Base-by-base conservation (phyloP, 208 protist species). In the Herpetomonas muscarum region DNA sequence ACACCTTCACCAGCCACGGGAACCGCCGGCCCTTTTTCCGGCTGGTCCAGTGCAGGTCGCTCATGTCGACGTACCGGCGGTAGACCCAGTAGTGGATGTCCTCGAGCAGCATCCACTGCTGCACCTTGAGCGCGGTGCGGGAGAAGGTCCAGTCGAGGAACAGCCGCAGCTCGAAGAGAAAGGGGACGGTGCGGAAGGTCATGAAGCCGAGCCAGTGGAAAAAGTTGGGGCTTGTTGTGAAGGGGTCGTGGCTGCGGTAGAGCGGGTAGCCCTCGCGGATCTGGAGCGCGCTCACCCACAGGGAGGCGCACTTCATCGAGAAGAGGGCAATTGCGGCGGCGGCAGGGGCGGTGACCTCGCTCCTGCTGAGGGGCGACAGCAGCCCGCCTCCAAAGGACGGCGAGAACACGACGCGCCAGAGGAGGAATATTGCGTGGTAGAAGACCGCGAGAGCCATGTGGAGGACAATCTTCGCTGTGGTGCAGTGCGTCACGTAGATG, bases 31-130 rank as follows among this genome's bases (percentile, higher is more conserved):
- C 74, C 41, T 69, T 67, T 28, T 55, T 44, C 7, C 49, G 67
- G 25, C 67, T 82, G 12, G 78, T 81, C 62, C 64, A 68, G 21
- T 67, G 52, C 37, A 81, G 51, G 50, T 90, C 79, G 42, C 60
- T 66, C 55, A 90, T 83, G 52, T 87, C 79, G 1, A 90, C 74
- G 46, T 70, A 83, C n/a, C 83, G 76, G 28, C 59, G 45, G 59
- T 83, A 87, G 26, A 90, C 54, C 17, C 31, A 68, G 64, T 85
- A 61, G 60, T 85, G 75, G 21, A 88, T 62, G 61, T 90, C 87
- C 61, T 94, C 87, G 10, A 94, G 56, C 6, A 87, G 73, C 68
- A 88, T 70, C 81, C 85, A 94, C 37, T 92, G 66, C 55, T 85
- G 71, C 34, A 87, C 58, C 63, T 83, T 81, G 28, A 94, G 53